These are phyloP conservation scores for Mortierella sp. DNA, from an alignment of 371 early-diverging fungal species.

Conservation along the genomic window DNA sequence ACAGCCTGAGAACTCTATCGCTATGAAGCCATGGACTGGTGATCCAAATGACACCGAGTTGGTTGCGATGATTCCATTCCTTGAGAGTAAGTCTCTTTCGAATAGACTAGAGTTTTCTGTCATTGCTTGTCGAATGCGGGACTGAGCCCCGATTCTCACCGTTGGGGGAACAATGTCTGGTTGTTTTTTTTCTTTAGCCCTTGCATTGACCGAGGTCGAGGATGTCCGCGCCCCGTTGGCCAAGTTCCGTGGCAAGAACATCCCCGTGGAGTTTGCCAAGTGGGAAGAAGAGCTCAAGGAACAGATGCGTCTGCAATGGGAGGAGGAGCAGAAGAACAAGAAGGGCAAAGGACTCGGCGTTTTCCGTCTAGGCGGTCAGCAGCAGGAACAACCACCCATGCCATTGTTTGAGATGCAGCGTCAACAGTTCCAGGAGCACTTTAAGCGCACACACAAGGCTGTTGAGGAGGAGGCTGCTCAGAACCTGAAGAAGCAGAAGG, in stretches of 20 bases:
- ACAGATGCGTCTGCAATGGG: constrained; percentile 74
- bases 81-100: constrained; percentile 73
- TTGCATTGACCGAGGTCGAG: constrained; percentile 77
- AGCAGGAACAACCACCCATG: constrained; percentile 46
- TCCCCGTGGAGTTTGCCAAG: constrained; percentile 76
- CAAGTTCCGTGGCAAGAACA: constrained; percentile 72
- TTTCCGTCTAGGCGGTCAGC: constrained; percentile 45
- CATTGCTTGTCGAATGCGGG: not conserved
- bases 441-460: constrained; percentile 51
- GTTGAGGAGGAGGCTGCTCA: constrained; percentile 52
- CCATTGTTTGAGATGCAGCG: constrained; percentile 50
- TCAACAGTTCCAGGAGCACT: constrained; percentile 53
- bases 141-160: not conserved
- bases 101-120: not conserved
- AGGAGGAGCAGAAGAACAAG: constrained; percentile 71
- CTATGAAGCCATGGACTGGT: constrained; percentile 88
- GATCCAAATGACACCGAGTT: constrained; percentile 85
- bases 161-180: too few relatives aligned
- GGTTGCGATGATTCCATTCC: constrained; percentile 86
- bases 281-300: constrained; percentile 77
- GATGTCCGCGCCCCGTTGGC: constrained; percentile 80
- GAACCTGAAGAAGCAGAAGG: constrained; percentile 53
- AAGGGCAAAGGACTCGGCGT: constrained; percentile 55
- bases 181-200: constrained; percentile 53
- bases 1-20: constrained; percentile 93